Conservation (phyloP, 352 stramenopile species). For the Thraustochytrium striatum region DNA sequence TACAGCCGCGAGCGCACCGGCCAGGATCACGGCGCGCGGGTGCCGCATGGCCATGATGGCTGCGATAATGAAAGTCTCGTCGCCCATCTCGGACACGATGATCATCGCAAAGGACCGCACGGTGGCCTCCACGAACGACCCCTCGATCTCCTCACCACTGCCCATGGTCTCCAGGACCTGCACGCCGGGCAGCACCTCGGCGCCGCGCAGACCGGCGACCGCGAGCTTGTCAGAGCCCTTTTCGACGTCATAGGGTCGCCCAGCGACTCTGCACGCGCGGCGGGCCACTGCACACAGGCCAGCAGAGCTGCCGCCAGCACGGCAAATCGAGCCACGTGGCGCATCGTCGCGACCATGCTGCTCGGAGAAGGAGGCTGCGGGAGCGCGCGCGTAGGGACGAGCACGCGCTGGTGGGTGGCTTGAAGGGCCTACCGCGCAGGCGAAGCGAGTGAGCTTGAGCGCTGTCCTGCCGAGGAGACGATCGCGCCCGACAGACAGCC, state of each 20-base stretch:
- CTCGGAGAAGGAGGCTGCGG: neutral
- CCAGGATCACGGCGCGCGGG: constrained; percentile 40
- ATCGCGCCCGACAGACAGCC: neutral
- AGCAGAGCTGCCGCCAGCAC: neutral
- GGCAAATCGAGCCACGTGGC: neutral
- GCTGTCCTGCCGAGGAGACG: no score
- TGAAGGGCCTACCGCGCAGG: neutral
- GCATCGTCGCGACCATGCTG: neutral
- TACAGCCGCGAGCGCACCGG: constrained; percentile 55
- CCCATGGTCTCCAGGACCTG: neutral
- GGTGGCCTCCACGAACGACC: constrained; percentile 19
- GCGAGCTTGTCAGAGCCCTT: neutral
- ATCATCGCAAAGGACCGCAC: constrained; percentile 79
- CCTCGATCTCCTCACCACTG: neutral
- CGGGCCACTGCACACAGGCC: neutral
- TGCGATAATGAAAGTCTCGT: constrained; percentile 73
- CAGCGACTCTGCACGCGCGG: neutral
- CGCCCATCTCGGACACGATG: constrained; percentile 95
- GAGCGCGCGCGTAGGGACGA: neutral
- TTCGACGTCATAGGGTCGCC: neutral
- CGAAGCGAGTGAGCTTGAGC: neutral
- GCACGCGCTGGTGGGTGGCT: neutral
- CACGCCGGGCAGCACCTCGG: neutral
- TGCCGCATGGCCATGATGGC: constrained; percentile 91
- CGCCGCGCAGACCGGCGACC: neutral